These are phyloP conservation scores for Tetraselmis striata DNA, from an alignment of 139 green algal species.

Conservation along the genomic window DNA sequence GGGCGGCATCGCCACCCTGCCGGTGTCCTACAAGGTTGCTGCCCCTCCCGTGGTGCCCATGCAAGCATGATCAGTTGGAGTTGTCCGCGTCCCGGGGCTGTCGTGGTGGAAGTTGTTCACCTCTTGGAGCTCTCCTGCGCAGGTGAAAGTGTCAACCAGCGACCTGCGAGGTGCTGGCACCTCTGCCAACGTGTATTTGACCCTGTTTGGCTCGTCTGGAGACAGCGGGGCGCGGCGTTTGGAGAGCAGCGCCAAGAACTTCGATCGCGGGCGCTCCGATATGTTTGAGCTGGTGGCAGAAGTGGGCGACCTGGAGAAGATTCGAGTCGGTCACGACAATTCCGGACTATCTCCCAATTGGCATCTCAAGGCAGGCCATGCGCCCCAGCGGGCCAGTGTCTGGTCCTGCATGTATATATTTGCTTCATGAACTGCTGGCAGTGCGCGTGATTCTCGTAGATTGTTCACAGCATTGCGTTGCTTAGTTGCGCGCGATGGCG, in stretches of 20 bases:
- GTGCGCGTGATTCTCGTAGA: no score
- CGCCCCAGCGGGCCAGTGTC: no score
- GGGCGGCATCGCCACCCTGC: neutral
- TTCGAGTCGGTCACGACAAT: slow-evolving; percentile 47
- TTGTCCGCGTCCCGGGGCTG: no score
- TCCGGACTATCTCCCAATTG: slow-evolving; percentile 25
- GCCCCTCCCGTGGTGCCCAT: neutral
- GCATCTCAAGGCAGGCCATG: slow-evolving; percentile 36
- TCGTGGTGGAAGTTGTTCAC: no score
- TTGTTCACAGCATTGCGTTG: no score
- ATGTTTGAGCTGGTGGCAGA: slow-evolving; percentile 22
- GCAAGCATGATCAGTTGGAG: no score
- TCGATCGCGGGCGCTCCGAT: slow-evolving; percentile 22
- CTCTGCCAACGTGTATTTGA: slow-evolving; percentile 32
- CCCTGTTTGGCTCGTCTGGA: slow-evolving; percentile 20
- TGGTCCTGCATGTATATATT: no score
- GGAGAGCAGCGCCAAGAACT: slow-evolving; percentile 33
- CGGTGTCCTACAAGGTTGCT: neutral
- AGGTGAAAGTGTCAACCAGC: slow-evolving; percentile 17
- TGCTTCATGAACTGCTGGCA: no score
- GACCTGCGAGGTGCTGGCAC: slow-evolving; percentile 27
- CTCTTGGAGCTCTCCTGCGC: neutral
- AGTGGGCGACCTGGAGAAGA: slow-evolving; percentile 36
- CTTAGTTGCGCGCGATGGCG: no score
- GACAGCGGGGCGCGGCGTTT: neutral